Percentiles rank a stretch among this genome's conserved stretches.
Conservation (phyloP, 176 grass and related monocot genomes). For the Carex littledalei region DNA sequence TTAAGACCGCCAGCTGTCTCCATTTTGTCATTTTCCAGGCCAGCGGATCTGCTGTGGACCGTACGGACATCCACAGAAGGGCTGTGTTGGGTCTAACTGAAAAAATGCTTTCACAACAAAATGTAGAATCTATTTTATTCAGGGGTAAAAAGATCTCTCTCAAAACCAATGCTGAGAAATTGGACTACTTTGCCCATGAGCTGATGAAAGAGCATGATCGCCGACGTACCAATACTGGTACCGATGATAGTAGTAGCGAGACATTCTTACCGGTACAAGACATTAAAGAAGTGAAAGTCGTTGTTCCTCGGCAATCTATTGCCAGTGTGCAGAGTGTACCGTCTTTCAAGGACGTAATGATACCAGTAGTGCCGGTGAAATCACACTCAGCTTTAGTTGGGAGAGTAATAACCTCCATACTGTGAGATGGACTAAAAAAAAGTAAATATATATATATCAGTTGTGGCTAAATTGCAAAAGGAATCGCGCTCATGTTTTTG, state of each 20-base stretch:
- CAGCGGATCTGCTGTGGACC: neutral
- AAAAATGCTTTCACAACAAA: conserved; percentile 43
- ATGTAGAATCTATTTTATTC: conserved; percentile 62
- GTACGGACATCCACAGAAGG: neutral
- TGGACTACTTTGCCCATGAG: conserved; percentile 42
- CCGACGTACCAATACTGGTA: conserved; percentile 3
- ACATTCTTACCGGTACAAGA: neutral
- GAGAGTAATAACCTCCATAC: conserved; percentile 1
- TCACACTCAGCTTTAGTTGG: neutral
- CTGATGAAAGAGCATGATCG: conserved; percentile 61
- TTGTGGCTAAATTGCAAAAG: conserved; percentile 5
- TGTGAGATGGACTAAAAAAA: neutral
- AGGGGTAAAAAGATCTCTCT: conserved; percentile 42
- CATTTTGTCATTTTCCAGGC: conserved; percentile 17
- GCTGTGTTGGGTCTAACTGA: conserved; percentile 5
- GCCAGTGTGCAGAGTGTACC: neutral
- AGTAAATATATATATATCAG: neutral
- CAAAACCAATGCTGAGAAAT: conserved; percentile 49
- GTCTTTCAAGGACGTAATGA: neutral
- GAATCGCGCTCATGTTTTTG: conserved; percentile 4
- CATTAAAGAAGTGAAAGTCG: neutral
- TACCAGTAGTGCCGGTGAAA: neutral
- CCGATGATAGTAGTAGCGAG: neutral
- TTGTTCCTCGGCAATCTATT: neutral
- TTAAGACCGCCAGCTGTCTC: conserved; percentile 4